Base-by-base conservation (phyloP, 768 basidiomycete genomes). In the Podaxis pistillaris region DNA sequence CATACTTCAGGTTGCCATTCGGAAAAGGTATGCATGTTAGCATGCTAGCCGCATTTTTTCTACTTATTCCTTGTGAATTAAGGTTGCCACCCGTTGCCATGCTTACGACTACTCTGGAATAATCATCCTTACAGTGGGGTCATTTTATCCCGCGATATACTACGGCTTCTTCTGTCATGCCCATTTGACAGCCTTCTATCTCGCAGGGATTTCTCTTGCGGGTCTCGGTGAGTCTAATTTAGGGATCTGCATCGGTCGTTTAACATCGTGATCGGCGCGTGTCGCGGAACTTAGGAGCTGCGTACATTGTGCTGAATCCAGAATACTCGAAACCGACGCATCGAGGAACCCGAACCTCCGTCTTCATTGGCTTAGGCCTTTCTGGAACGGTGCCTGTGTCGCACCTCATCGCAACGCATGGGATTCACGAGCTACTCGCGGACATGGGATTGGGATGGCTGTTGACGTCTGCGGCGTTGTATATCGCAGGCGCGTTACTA, bases 51-150 rank as follows among this genome's bases (percentile, higher is more conserved):
- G 54, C 64, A 63, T 66, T 68, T 53, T 68, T 33, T 60, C 33
- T 41, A 46, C 55, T 63, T 30, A 67, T 62, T 60, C 52, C 49
- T 56, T 37, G 53, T 60, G 65, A 40, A 65, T 50, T 30, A 63
- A 90, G 89, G 83, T 89, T 47, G 77, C 84, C 30, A 73, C 79
- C 40, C 75, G 75, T 56, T 93, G 86, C 70, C 84, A 90, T 71
- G 80, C 82, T 15, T 75, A 89, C 50, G 92, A 91, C 74, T 90
- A 95, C 72, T 76, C 90, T 30, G 94, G 94, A 11, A 96, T 96
- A 65, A 83, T 89, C 54, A 81, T 87, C 36, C 80, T 93, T 60
- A 91, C 79, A 46, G 86, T 90, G 49, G 94, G 93, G 26, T 93
- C 91, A 37, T 89, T 88, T 72, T 85, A 86, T 66, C 90, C 93